phyloP scores from a whole-genome alignment of 352 stramenopile species.

The Pythium coloratum region DNA sequence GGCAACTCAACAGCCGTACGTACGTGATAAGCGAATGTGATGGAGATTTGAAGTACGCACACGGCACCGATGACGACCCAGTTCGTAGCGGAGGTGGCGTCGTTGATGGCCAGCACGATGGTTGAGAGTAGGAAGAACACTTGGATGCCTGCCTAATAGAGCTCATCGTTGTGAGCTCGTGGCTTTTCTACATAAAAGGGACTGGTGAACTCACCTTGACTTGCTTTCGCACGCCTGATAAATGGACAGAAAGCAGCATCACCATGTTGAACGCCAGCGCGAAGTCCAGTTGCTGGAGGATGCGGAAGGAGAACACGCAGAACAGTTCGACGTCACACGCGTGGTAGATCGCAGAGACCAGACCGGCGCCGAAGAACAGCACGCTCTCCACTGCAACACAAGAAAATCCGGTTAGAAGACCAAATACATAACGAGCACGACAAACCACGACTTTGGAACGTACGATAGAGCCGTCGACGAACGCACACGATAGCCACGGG shows the following conservation, averaged over 20 bases:
- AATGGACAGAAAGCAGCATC: conserved; percentile 37
- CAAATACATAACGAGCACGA: too few species aligned
- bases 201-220: conserved; percentile 30
- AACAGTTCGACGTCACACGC: conserved; percentile 38
- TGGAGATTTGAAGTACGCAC: conserved; percentile 33
- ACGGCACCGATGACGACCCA: conserved; percentile 35
- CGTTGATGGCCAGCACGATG: conserved; percentile 36
- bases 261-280: conserved; percentile 49
- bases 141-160: conserved; percentile 35
- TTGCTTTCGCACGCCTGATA: conserved; percentile 41
- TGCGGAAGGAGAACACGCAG: conserved; percentile 38
- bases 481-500: conserved; percentile 32
- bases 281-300: conserved; percentile 45
- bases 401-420: neutral
- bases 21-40: conserved; percentile 39
- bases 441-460: neutral
- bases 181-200: neutral
- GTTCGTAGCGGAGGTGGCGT: conserved; percentile 39
- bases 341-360: conserved; percentile 42
- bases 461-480: conserved; percentile 39
- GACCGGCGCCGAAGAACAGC: conserved; percentile 32
- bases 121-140: conserved; percentile 34
- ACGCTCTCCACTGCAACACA: conserved; percentile 34
- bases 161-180: neutral
- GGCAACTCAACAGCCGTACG: neutral